Percentiles rank a stretch among this genome's conserved stretches.
phyloP scores from a whole-genome alignment of 192 early-diverging fungal species.

The Entomortierella beljakovae region DNA sequence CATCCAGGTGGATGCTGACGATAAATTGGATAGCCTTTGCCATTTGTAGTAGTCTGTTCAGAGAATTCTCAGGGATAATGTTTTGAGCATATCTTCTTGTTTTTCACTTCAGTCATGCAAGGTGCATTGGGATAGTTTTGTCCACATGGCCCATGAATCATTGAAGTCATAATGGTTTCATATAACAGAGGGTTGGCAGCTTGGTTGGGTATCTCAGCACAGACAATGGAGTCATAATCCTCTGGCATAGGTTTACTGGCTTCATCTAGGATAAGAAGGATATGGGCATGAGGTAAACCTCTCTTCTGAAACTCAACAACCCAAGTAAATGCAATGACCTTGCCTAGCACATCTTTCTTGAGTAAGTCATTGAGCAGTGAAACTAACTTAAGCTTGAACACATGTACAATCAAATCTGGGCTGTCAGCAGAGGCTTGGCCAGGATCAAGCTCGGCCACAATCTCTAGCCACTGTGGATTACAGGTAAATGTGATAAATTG shows the following conservation, averaged over 20 bases:
- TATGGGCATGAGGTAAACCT: constrained; percentile 54
- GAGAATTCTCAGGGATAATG: constrained; percentile 17
- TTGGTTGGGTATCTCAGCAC: constrained; percentile 40
- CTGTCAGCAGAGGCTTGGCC: constrained; percentile 7
- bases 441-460: background rate
- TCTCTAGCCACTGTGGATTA: constrained; percentile 25
- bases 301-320: constrained; percentile 58
- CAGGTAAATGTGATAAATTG: constrained; percentile 56
- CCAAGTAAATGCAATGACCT: constrained; percentile 32
- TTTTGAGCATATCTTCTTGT: constrained; percentile 37
- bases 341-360: constrained; percentile 7
- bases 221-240: constrained; percentile 31
- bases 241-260: background rate
- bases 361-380: constrained; percentile 36
- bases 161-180: constrained; percentile 21
- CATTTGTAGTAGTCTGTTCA: constrained; percentile 6
- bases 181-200: constrained; percentile 6
- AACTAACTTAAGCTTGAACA: constrained; percentile 35
- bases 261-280: constrained; percentile 40
- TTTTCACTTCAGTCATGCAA: constrained; percentile 19
- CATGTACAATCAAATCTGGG: constrained; percentile 32
- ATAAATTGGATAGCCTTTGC: constrained; percentile 46
- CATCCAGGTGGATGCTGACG: background rate
- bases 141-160: constrained; percentile 54
- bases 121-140: constrained; percentile 7